A percentile compares a stretch with the other conserved stretches of the same genome.
Evolutionary conservation across 768 basidiomycete species (phyloP).

Genomic region (Podaxis pistillaris): DNA sequence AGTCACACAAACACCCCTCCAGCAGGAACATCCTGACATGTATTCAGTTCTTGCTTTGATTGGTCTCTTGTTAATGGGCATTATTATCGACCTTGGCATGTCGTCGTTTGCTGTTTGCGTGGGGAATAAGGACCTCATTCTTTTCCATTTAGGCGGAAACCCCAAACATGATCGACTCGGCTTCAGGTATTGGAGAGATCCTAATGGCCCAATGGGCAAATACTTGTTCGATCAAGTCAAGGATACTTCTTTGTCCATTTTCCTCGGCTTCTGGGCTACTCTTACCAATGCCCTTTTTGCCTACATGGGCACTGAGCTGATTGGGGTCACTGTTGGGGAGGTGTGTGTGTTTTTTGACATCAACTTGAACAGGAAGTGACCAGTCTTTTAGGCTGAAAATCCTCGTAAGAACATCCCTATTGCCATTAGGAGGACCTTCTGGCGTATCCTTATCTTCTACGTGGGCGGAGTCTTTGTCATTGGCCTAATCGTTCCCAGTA

Average conservation of each 20-base stretch:
- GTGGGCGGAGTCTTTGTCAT: constrained; percentile 72
- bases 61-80: constrained; percentile 55
- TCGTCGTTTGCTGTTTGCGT: constrained; percentile 20
- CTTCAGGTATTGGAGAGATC: constrained; percentile 47
- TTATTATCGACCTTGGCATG: constrained; percentile 64
- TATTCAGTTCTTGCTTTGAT: constrained; percentile 40
- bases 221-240: constrained; percentile 50
- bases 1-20: constrained; percentile 25
- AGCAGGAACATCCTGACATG: background rate
- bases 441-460: constrained; percentile 58
- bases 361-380: constrained; percentile 6
- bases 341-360: constrained; percentile 16
- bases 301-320: constrained; percentile 73
- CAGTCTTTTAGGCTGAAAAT: constrained; percentile 53
- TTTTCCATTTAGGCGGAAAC: constrained; percentile 45
- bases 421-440: constrained; percentile 66
- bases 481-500: constrained; percentile 67
- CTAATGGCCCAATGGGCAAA: constrained; percentile 56
- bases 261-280: constrained; percentile 72
- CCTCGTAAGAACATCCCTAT: constrained; percentile 72
- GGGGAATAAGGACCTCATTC: constrained; percentile 28
- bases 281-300: constrained; percentile 74
- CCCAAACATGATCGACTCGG: constrained; percentile 46
- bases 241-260: constrained; percentile 47
- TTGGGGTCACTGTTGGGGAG: constrained; percentile 62